Evolutionary conservation across 345 rosid species (phyloP).

Genomic region (Excoecaria agallocha): DNA sequence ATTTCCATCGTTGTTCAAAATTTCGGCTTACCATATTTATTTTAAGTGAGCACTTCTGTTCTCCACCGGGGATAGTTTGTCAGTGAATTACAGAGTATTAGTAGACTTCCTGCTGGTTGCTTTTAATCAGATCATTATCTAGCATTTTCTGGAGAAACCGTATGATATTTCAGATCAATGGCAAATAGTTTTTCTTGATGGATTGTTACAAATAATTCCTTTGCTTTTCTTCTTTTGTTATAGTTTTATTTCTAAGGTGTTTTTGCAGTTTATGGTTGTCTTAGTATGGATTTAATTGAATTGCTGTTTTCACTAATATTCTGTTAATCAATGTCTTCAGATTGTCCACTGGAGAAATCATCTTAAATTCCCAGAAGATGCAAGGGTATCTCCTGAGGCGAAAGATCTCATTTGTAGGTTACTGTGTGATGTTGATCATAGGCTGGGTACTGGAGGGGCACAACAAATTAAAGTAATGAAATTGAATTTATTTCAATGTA

Average conservation of each 20-base stretch:
- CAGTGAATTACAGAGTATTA: not conserved
- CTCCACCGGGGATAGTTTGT: not conserved
- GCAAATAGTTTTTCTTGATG: slow-evolving; percentile 7
- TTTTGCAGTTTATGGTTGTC: not conserved
- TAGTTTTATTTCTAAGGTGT: not conserved
- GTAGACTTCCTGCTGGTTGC: not conserved
- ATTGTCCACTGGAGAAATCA: slow-evolving; percentile 93
- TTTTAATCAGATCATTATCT: slow-evolving; percentile 1
- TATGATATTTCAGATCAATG: slow-evolving; percentile 1
- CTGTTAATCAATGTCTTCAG: slow-evolving; percentile 38
- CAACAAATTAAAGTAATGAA: slow-evolving; percentile 75
- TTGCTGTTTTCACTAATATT: not conserved
- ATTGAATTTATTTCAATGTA: slow-evolving; percentile 13
- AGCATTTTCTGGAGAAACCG: not conserved
- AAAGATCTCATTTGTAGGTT: slow-evolving; percentile 85
- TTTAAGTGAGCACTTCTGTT: not conserved
- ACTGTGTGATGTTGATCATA: slow-evolving; percentile 84
- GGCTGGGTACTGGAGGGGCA: slow-evolving; percentile 86
- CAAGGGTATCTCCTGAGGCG: slow-evolving; percentile 62
- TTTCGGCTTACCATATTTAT: not conserved
- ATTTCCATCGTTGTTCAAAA: not conserved
- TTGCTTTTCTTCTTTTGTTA: not conserved
- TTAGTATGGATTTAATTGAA: not conserved
- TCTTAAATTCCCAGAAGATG: slow-evolving; percentile 82
- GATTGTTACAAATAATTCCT: not conserved